Evolutionary conservation across 345 rosid species (phyloP).

Genomic region (Eucalyptus leucophloia): DNA sequence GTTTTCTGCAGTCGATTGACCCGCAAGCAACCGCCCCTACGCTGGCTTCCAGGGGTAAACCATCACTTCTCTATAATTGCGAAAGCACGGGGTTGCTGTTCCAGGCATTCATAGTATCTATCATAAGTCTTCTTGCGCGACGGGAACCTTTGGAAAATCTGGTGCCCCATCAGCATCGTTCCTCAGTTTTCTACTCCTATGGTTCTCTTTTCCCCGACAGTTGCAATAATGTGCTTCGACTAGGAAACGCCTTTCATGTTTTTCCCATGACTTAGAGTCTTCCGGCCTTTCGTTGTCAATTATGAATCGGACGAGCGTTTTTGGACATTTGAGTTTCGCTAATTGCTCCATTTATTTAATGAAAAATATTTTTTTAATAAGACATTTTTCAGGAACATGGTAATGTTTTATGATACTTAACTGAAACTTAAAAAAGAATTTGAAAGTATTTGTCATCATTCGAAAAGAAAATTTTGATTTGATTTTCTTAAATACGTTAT

Average conservation of each 20-base stretch:
- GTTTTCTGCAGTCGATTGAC: background rate
- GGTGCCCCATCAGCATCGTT: background rate
- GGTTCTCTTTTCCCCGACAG: background rate
- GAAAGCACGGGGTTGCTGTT: background rate
- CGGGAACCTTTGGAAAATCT: background rate
- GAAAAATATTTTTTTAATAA: too few species aligned
- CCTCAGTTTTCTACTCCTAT: background rate
- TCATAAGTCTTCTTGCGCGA: background rate
- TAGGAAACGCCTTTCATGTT: background rate
- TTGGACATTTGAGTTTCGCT: background rate
- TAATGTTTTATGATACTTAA: too few species aligned
- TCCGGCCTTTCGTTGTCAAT: background rate
- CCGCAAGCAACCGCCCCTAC: background rate
- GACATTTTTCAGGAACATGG: too few species aligned
- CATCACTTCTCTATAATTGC: background rate
- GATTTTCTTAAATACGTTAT: too few species aligned
- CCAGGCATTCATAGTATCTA: background rate
- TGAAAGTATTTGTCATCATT: rapidly evolving
- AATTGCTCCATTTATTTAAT: background rate
- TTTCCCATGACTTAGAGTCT: background rate
- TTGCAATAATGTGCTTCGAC: background rate
- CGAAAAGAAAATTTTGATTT: too few species aligned
- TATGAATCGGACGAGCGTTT: too few species aligned
- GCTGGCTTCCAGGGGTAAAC: background rate
- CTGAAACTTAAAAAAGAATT: background rate